Conservation (phyloP, 352 stramenopile species). For the Saprolegnia diclina region DNA sequence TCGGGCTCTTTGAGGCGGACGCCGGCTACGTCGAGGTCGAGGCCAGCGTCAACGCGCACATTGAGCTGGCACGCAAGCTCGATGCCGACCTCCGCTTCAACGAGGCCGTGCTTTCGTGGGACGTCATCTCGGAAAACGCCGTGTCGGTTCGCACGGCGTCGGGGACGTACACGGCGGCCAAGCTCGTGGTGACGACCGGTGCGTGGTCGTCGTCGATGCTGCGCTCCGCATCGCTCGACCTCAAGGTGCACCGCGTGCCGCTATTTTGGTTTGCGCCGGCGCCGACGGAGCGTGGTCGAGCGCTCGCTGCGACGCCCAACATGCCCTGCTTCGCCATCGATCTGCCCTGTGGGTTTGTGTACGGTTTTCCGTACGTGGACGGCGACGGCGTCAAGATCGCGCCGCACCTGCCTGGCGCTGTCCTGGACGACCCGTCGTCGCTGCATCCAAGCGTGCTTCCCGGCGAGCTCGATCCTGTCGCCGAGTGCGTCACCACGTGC, state of each 20-base stretch:
- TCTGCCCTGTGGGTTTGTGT: conserved; percentile 45
- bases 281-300: neutral
- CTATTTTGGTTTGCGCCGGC: conserved; percentile 46
- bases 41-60: conserved; percentile 31
- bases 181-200: conserved; percentile 58
- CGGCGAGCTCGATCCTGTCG: conserved; percentile 31
- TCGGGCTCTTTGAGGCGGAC: conserved; percentile 57
- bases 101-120: conserved; percentile 29
- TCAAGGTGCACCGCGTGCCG: conserved; percentile 52
- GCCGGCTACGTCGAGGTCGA: conserved; percentile 46
- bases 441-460: conserved; percentile 40
- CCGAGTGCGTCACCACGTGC: conserved; percentile 36
- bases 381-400: conserved; percentile 69
- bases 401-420: conserved; percentile 40
- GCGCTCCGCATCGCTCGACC: conserved; percentile 25
- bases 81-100: conserved; percentile 42
- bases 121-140: conserved; percentile 26
- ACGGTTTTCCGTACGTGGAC: conserved; percentile 48
- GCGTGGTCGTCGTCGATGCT: conserved; percentile 49
- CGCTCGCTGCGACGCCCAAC: conserved; percentile 29
- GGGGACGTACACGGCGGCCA: conserved; percentile 27
- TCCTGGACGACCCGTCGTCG: conserved; percentile 39
- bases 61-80: conserved; percentile 28
- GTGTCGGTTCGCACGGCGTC: conserved; percentile 35
- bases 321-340: conserved; percentile 64